A percentile compares a stretch with the other conserved stretches of the same genome.
Evolutionary conservation across 2,329 filamentous ascomycete genomes (phyloP).

Genomic region (Venturia aucupariae): DNA sequence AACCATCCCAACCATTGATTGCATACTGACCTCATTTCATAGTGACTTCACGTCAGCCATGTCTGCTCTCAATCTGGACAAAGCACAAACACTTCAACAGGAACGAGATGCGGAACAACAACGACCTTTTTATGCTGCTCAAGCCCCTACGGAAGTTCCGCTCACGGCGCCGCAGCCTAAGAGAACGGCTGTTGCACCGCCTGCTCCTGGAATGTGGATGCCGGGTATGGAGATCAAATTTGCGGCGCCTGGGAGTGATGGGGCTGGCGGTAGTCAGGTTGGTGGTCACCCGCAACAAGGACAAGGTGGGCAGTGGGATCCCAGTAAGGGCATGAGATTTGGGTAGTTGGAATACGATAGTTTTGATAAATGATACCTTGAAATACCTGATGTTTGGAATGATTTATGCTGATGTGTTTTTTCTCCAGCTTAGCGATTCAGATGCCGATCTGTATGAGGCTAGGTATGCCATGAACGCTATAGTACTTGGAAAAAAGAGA

Average conservation of each 20-base stretch:
- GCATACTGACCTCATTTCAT: slow-evolving; percentile 18
- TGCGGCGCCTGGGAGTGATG: slow-evolving; percentile 22
- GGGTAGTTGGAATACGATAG: slow-evolving; percentile 19
- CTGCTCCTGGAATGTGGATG: slow-evolving; percentile 55
- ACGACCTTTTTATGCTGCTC: slow-evolving; percentile 49
- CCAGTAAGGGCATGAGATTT: slow-evolving; percentile 49
- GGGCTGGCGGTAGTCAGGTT: slow-evolving; percentile 17
- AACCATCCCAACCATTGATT: neutral
- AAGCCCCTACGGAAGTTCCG: slow-evolving; percentile 39
- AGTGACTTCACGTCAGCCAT: slow-evolving; percentile 53
- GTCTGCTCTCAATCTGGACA: slow-evolving; percentile 45
- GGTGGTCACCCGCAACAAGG: slow-evolving; percentile 15
- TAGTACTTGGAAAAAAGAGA: too few relatives aligned
- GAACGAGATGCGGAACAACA: slow-evolving; percentile 41
- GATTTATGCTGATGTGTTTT: neutral
- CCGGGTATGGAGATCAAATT: slow-evolving; percentile 78
- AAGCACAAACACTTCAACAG: slow-evolving; percentile 33
- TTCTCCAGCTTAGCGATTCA: neutral
- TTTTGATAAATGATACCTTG: neutral
- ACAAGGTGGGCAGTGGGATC: slow-evolving; percentile 48
- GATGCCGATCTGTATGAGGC: too few relatives aligned
- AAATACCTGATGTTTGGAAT: neutral
- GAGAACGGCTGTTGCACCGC: slow-evolving; percentile 19
- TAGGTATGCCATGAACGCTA: too few relatives aligned
- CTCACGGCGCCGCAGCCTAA: slow-evolving; percentile 46